phyloP scores from a whole-genome alignment of 495 filamentous ascomycete species.

The Collariella sp. region DNA sequence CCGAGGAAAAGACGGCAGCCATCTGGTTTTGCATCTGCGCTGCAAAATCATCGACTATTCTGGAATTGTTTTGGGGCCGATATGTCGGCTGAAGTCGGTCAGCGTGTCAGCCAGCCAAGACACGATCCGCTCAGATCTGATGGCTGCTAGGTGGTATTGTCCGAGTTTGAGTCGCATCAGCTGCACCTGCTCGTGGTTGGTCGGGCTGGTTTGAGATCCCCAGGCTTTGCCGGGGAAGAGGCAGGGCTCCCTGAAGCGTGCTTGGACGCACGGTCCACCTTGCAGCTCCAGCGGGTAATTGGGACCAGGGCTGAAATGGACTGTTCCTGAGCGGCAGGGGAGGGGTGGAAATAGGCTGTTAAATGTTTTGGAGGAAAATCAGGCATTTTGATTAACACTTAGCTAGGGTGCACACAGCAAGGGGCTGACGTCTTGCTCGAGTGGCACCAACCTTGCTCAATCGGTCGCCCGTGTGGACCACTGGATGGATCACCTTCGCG shows the following conservation, averaged over 20 bases:
- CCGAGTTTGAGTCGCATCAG: not conserved
- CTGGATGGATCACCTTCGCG: conserved; percentile 33
- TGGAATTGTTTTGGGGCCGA: too few species aligned
- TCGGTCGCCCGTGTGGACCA: conserved; percentile 20
- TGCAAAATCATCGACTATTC: too few species aligned
- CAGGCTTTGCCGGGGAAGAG: not conserved
- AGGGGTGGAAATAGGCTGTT: conserved; percentile 14
- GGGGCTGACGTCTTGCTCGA: conserved; percentile 24
- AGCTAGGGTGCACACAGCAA: conserved; percentile 17
- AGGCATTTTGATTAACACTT: too few species aligned
- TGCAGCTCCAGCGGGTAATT: conserved; percentile 25
- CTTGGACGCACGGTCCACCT: conserved; percentile 17
- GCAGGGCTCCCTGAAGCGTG: not conserved
- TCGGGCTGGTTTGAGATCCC: conserved; percentile 2
- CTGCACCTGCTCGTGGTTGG: not conserved
- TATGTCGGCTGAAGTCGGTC: too few species aligned
- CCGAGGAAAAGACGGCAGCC: too few species aligned
- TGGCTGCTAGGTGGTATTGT: not conserved
- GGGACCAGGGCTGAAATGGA: conserved; percentile 23
- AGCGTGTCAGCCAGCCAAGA: too few species aligned
- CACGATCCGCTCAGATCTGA: too few species aligned
- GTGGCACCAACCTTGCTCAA: conserved; percentile 24
- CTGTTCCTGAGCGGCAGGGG: conserved; percentile 8
- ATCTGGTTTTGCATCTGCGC: too few species aligned
- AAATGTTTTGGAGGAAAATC: too few species aligned